These are phyloP conservation scores for Leccinum rimulosum DNA, from an alignment of 768 basidiomycete species.

Conservation along the genomic window DNA sequence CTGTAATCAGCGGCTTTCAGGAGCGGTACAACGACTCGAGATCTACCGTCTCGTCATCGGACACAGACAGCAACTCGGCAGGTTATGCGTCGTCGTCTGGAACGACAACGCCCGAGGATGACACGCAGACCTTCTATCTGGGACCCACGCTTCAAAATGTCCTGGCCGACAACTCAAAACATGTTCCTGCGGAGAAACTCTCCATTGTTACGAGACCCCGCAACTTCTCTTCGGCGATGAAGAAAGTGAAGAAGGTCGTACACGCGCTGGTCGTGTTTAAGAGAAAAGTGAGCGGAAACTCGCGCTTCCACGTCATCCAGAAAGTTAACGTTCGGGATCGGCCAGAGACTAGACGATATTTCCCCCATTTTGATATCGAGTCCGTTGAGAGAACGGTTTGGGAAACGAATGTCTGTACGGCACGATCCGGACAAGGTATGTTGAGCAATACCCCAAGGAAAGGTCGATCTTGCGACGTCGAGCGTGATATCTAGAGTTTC, in stretches of 20 bases:
- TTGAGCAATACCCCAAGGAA: background rate
- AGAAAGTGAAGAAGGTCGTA: constrained; percentile 22
- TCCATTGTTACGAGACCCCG: constrained; percentile 11
- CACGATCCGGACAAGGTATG: constrained; percentile 28
- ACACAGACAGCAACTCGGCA: constrained; percentile 21
- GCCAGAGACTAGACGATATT: constrained; percentile 24
- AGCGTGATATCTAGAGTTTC: constrained; percentile 15
- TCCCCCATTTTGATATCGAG: constrained; percentile 24
- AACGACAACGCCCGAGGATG: constrained; percentile 33
- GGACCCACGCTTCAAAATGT: constrained; percentile 7
- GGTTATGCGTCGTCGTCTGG: constrained; percentile 29
- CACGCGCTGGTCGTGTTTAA: constrained; percentile 21
- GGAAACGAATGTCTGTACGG: constrained; percentile 27
- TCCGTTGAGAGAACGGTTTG: constrained; percentile 30
- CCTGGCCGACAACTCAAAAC: constrained; percentile 7
- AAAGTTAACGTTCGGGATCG: background rate
- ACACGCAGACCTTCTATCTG: constrained; percentile 23
- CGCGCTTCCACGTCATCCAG: background rate
- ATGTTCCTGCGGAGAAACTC: constrained; percentile 2
- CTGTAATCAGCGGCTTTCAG: background rate
- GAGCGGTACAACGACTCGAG: constrained; percentile 4
- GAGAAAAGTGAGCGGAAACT: constrained; percentile 20
- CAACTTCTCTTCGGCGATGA: constrained; percentile 19
- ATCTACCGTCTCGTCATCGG: constrained; percentile 17
- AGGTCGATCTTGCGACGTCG: background rate